Base-by-base conservation (phyloP, 2,329 filamentous ascomycete genomes). In the Annulohypoxylon truncatum region DNA sequence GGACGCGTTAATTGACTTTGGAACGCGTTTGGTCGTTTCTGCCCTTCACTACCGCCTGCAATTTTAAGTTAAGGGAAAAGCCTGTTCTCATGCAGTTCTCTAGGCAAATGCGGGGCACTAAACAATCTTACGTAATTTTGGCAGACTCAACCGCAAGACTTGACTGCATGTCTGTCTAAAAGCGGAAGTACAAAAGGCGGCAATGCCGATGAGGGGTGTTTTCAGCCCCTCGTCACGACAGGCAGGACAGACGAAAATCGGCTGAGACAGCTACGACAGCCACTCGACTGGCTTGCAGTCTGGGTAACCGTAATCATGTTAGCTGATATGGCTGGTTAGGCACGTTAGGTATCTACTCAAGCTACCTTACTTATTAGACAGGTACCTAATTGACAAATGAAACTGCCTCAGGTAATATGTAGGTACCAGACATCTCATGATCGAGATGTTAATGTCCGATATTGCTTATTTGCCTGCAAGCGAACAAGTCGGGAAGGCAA, bases 1-100 rank as follows among this genome's bases (percentile, higher is more conserved):
- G 40, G 68, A 72, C 75, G 75, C 75, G 75, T 77, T 75, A 77
- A 77, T 75, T 72, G 73, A 71, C 69, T 68, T 72, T 58, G 15
- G 51, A 63, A 64, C 74, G 74, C 73, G 73, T 74, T 58, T 61
- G 31, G 9, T 35, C 28, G 44, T 48, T 46, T 55, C 52, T 71
- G 69, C 70, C 56, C 13, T 33, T 28, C 24, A 1, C 42, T 40
- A 58, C 62, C 61, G 53, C 66, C 61, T 69, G 60, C 47, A 40
- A 48, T 50, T 56, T 61, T 48, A 5, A 20, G 51, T 22, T 22
- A 24, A n/a, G 24, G 9, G 12, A 20, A 44, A 40, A 13, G 44
- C 31, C 15, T 10, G 18, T 29, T 38, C 33, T n/a, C n/a, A n/a
- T n/a, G n/a, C 10, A 53, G 7, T 53, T 61, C 35, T n/a, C n/a